These are phyloP conservation scores for Acanthamoeba polyphaga DNA, from an alignment of 208 protist species.

Conservation along the genomic window DNA sequence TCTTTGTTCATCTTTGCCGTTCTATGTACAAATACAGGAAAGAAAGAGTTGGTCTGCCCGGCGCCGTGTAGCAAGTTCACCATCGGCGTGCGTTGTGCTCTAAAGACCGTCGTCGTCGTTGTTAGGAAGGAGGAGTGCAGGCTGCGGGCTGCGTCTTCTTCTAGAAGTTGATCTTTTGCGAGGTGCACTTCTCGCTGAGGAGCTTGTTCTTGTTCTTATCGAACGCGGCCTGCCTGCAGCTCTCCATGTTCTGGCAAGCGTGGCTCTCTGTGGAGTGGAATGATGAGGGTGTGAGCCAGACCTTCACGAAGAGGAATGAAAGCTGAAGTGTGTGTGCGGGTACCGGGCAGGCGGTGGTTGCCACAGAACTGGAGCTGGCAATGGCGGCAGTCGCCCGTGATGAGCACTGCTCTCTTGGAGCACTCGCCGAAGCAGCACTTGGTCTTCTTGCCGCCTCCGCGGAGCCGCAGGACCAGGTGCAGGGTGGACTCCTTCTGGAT, in stretches of 20 bases:
- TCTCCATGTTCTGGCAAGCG: conserved; percentile 27
- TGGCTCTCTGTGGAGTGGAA: neutral
- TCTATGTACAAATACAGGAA: no score
- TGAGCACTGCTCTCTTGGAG: conserved; percentile 73
- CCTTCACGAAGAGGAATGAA: neutral
- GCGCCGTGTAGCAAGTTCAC: no score
- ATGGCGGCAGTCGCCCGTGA: conserved; percentile 87
- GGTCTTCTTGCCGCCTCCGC: conserved; percentile 8
- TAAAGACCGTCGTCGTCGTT: no score
- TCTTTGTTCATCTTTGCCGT: no score
- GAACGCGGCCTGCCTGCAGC: conserved; percentile 29
- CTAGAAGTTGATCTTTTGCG: neutral
- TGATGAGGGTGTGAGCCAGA: no score
- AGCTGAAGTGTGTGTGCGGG: neutral
- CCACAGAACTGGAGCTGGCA: conserved; percentile 83
- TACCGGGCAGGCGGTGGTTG: conserved; percentile 83
- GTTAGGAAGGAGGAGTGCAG: no score
- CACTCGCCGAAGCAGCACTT: conserved; percentile 83
- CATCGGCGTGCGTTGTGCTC: no score
- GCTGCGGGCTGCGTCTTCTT: neutral
- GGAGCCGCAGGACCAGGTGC: conserved; percentile 75
- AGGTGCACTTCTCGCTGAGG: conserved; percentile 15
- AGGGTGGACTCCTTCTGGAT: conserved; percentile 89
- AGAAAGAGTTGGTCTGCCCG: no score
- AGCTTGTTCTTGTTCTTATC: conserved; percentile 32